Evolutionary conservation across 2,329 filamentous ascomycete genomes (phyloP), one percentile per base, ranked within the genome.

Genomic region (Pseudogymnoascus sp.): DNA sequence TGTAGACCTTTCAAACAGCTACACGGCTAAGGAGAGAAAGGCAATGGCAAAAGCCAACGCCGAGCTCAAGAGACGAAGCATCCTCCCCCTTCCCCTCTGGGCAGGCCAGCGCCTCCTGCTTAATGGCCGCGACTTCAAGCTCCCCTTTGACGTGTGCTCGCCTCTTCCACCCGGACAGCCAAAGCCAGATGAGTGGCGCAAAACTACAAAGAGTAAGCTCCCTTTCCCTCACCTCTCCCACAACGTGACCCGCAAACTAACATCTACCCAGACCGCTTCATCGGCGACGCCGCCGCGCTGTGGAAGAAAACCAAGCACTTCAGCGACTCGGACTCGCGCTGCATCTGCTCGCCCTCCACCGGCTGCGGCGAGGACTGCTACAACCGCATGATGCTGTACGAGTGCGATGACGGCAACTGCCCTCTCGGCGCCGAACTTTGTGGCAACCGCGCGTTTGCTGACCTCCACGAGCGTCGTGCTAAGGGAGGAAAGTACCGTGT

Each of bases 341-440:
- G 92, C 72, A 86, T 91, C 63, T 96, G 92, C 76, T 85, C 78
- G 43, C 79, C 83, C 6, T 89, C 92, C 61, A 85, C 88, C 61
- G 92, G 91, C 37, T 97, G 94, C 70, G 90, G 86, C 66, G 91
- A 97, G 66, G 83, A 89, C 69, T 99, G 94, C 75, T 90, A 96
- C 72, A 99, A 99, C 74, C 83, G 92, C 65, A 92, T 92, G 74
- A 97, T 97, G 92, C 86, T 96, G 62, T 97, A 97, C 74, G 94
- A 99, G 77, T 99, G 94, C 73, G 91, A 97, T 73, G 83, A 88
- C 55, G 87, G 83, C 63, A 99, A 97, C 73, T 99, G 94, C 78
- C 89, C 87, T 63, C 78, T 93, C 14, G 88, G 89, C 41, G 80
- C 83, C n/a, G 81, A 85, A 19, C 72, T 80, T 59, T 99, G 94